Evolutionary conservation across 768 basidiomycete genomes (phyloP), one percentile per base, ranked within the genome.

Genomic region (Lentinula raphanica): DNA sequence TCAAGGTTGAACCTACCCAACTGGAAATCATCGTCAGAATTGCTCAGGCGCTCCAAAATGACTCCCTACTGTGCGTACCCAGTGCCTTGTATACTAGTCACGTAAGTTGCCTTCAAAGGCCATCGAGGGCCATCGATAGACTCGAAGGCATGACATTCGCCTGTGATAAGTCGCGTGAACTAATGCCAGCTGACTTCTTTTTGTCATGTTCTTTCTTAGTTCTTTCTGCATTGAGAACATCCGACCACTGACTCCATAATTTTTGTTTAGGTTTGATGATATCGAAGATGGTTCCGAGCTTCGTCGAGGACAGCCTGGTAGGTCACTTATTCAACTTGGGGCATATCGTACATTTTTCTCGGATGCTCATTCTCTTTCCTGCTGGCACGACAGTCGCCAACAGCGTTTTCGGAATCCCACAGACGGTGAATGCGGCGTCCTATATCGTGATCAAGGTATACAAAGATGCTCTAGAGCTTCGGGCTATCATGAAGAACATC

Each of bases 351-450:
- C 17, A 27, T 32, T n/a, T n/a, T n/a, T n/a, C n/a, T n/a, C n/a
- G n/a, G n/a, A n/a, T n/a, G n/a, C n/a, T n/a, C n/a, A n/a, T n/a
- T n/a, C n/a, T 48, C 19, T 36, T 7, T 58, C 1, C 60, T 21
- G 8, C n/a, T 40, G 39, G 19, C 12, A 44, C 32, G 32, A 19
- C 38, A 87, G 95, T 95, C 25, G 85, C 92, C 0, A 95, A 99
- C 75, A 92, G 90, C 74, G 96, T 99, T 63, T 99, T 96, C 64
- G 96, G 96, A 1, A 74, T 97, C 2, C 94, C 96, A 0, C 96
- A 98, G 67, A 97, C 96, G 0, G 94, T 99, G 73, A 99, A 99
- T 68, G 86, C 89, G 0, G 96, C 96, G 0, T 98, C 97, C 67
- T 98, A 98, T 62, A 92, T 94, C 31, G 98, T 96, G 68, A 98